Evolutionary conservation across 139 green algal genomes (phyloP).

Genomic region (Chloropicon primus): DNA sequence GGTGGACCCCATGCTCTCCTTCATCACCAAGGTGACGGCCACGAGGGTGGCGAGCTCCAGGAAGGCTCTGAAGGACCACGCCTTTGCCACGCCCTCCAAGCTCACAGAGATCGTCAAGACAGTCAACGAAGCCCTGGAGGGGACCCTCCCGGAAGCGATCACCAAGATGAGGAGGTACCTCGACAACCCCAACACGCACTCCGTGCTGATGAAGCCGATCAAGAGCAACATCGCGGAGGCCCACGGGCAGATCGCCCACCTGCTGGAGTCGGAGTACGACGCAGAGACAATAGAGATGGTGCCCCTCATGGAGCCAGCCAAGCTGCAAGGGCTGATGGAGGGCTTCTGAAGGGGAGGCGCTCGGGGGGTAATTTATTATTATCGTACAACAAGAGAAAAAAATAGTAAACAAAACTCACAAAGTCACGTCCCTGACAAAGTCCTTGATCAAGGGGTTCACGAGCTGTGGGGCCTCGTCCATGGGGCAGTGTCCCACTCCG

Average conservation of each 20-base stretch:
- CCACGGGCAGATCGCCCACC: constrained; percentile 64
- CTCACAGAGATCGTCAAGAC: constrained; percentile 58
- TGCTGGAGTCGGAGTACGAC: constrained; percentile 57
- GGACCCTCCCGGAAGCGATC: constrained; percentile 41
- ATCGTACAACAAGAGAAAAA: too few relatives aligned
- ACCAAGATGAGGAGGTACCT: constrained; percentile 74
- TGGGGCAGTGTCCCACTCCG: constrained; percentile 7
- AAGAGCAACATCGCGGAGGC: constrained; percentile 87
- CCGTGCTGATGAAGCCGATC: constrained; percentile 79
- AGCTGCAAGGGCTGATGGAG: constrained; percentile 14
- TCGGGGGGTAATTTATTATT: too few relatives aligned
- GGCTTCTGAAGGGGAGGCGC: background rate
- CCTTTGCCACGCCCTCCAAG: constrained; percentile 73
- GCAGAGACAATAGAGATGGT: constrained; percentile 33
- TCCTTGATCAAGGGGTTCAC: constrained; percentile 78
- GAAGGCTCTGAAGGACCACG: constrained; percentile 35
- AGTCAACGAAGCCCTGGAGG: constrained; percentile 56
- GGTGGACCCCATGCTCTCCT: constrained; percentile 87
- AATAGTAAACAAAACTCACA: too few relatives aligned
- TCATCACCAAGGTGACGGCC: constrained; percentile 76
- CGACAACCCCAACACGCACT: constrained; percentile 48
- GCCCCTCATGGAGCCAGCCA: constrained; percentile 18
- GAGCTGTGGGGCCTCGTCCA: constrained; percentile 62
- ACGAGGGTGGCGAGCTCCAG: background rate
- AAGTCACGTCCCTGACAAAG: constrained; percentile 41